Evolutionary conservation across 2,329 filamentous ascomycete species (phyloP), one percentile per base, ranked within the genome.

Genomic region (Talaromyces amestolkiae): DNA sequence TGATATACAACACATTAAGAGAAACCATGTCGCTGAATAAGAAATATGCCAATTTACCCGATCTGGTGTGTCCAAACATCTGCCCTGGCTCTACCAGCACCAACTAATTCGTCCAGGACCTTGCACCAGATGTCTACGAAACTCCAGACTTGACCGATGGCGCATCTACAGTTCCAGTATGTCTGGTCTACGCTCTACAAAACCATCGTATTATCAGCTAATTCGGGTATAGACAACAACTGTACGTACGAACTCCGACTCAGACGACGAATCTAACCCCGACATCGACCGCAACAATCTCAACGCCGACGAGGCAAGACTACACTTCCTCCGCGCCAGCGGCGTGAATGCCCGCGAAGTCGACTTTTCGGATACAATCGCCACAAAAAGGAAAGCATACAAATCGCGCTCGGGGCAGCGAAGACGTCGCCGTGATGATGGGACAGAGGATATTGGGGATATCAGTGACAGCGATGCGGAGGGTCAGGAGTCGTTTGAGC

Each of bases 111-210:
- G 22, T 2, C 11, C 70, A 41, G 91, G 93, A 97, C 80, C 91
- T 90, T 63, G 93, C 93, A 33, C 93, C 93, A 70, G 95, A 98
- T 75, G 92, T 97, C 73, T 98, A 97, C 83, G 94, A 98, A 80
- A 98, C 95, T 17, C 93, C 94, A 70, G 93, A 96, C 64, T 83
- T 97, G 70, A 94, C 91, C 65, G 92, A 97, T 74, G 93, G 96
- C 78, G 91, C 88, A 69, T 96, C 93, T 24, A 97, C 93, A 58
- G 82, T 93, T 65, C 91, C 89, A 64, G 91, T 94, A 81, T 78
- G 86, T 65, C 41, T 11, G n/a, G 9, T 6, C 15, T 47, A 65
- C 19, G 22, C 22, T 15, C 8, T 13, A 27, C 47, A 9, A 22
- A 1, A 27, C 13, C 8, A 11, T 27, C 13, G 13, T 6, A 17